These are phyloP conservation scores for Biscogniauxia marginata DNA, from an alignment of 2,329 filamentous ascomycete species.

Conservation along the genomic window DNA sequence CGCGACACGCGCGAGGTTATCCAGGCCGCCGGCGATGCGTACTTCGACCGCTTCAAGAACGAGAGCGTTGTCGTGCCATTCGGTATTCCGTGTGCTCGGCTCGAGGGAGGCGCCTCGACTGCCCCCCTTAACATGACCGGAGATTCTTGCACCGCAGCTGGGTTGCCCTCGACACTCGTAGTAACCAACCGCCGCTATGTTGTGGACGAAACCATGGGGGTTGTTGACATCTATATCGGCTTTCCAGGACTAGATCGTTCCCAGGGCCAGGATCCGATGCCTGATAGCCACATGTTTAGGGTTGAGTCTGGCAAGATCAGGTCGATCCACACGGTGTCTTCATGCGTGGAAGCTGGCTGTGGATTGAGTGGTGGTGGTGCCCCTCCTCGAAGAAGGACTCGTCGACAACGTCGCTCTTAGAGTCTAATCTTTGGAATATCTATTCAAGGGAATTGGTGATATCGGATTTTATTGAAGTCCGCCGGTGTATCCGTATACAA, in stretches of 20 bases:
- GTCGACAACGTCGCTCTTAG: no score
- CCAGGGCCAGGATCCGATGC: conserved; percentile 20
- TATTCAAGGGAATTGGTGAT: no score
- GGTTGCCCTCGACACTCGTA: conserved; percentile 28
- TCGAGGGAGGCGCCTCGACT: conserved; percentile 30
- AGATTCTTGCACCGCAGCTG: conserved; percentile 28
- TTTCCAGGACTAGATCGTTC: conserved; percentile 29
- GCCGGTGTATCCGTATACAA: no score
- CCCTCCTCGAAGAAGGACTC: conserved; percentile 8
- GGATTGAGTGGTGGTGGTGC: conserved; percentile 19
- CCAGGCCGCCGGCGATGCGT: conserved; percentile 30
- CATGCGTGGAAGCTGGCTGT: conserved; percentile 26
- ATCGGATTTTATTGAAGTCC: no score
- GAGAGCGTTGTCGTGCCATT: conserved; percentile 26
- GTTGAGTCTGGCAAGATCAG: conserved; percentile 30
- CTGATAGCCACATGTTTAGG: conserved; percentile 30
- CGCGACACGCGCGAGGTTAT: conserved; percentile 28
- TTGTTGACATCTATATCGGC: conserved; percentile 29
- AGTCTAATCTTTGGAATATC: no score
- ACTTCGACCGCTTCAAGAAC: conserved; percentile 30
- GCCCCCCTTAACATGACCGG: conserved; percentile 24
- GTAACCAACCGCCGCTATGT: conserved; percentile 31
- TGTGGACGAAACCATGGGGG: conserved; percentile 30
- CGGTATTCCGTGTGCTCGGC: conserved; percentile 27
- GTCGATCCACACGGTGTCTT: conserved; percentile 33